A percentile compares a stretch with the other conserved stretches of the same genome.
phyloP scores from a whole-genome alignment of 2,329 filamentous ascomycete genomes.

The Cercospora nicotianae region DNA sequence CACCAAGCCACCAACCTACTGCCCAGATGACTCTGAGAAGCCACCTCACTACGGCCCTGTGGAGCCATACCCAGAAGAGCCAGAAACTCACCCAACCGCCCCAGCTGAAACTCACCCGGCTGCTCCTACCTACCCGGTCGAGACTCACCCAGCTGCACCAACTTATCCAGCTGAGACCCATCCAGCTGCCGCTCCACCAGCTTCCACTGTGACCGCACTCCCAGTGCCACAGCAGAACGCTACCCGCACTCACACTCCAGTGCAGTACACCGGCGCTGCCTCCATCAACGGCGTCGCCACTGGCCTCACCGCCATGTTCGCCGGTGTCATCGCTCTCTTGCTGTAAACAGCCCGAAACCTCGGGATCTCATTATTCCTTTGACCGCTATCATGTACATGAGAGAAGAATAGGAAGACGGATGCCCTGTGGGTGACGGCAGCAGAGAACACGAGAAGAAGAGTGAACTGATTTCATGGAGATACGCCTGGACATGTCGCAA shows the following conservation, averaged over 20 bases:
- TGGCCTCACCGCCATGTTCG: constrained; percentile 15
- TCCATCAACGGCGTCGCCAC: constrained; percentile 12
- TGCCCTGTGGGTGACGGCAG: background rate
- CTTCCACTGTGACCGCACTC: background rate
- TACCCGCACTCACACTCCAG: background rate
- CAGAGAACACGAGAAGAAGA: background rate
- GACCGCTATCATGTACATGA: background rate
- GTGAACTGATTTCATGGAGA: background rate
- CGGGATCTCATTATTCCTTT: background rate
- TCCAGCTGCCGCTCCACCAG: background rate
- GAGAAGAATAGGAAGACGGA: background rate
- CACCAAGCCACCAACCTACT: constrained; percentile 10
- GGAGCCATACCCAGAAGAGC: constrained; percentile 6
- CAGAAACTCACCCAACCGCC: background rate
- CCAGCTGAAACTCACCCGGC: background rate
- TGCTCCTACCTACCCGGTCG: background rate
- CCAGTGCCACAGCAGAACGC: background rate
- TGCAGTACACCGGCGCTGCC: constrained; percentile 11
- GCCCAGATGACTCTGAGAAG: constrained; percentile 4
- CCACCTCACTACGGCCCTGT: constrained; percentile 11
- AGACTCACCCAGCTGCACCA: background rate
- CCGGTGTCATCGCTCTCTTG: constrained; percentile 11
- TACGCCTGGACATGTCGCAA: background rate
- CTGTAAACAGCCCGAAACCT: background rate
- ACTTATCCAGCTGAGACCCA: background rate